Base-by-base conservation (phyloP, 2,329 filamentous ascomycete genomes). In the Pseudocercospora fuligena region DNA sequence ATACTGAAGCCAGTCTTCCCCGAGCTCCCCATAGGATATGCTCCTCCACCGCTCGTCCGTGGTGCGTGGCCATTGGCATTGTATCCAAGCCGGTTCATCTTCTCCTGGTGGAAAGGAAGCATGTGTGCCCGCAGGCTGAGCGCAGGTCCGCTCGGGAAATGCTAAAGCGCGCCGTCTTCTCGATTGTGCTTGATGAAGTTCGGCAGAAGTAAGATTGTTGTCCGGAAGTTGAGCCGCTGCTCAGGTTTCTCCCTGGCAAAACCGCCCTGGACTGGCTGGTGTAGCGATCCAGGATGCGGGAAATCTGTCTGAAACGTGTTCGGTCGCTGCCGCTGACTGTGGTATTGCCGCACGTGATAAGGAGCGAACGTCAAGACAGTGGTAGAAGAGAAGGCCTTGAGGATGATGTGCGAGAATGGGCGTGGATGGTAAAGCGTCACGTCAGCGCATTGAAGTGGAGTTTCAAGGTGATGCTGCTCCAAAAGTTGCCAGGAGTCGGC, bases 41-140 rank as follows among this genome's bases (percentile, higher is more conserved):
- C 72, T 47, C 73, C 72, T 46, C 60, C 92, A 70, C 82, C 80
- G 70, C 82, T 80, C n/a, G 56, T 58, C 31, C 56, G 56, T 29
- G 65, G 64, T 31, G 65, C 49, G 73, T 86, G 82, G 79, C 93
- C 94, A 83, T 95, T 97, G 70, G 90, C 88, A 81, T 58, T 64
- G 60, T 91, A 94, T 79, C 90, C 90, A 85, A 97, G 92, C 84
- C 93, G 89, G 79, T 94, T 92, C 89, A 95, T 93, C 88, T 90
- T 91, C 67, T 68, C 65, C 63, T 72, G 72, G 75, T 78, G 76
- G 78, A 82, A 33, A 21, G 88, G 88, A 76, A 89, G 82, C 87
- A 89, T 89, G 78, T 67, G 66, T 71, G 61, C 56, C 56, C 56
- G 56, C 56, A 58, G 56, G 56, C 56, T 43, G 56, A 58, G 56